Conservation (phyloP, 1,284 basidiomycete species). For the Salmacisia buchloeana region DNA sequence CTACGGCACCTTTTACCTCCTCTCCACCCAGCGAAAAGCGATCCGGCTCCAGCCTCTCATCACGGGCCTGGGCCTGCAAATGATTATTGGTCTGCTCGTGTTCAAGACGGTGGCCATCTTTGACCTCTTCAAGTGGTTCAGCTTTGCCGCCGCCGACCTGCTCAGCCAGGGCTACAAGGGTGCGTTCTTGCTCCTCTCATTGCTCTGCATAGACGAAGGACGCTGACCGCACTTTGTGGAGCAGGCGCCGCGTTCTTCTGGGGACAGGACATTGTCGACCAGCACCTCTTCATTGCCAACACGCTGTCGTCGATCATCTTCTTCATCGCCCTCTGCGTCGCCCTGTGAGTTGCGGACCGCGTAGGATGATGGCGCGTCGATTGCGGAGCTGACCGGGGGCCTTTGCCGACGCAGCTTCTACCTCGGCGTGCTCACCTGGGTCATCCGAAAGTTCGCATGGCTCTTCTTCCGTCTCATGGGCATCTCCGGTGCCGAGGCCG, state of each 20-base stretch:
- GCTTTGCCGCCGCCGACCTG: constrained; percentile 38
- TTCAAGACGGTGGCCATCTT: constrained; percentile 43
- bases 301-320: constrained; percentile 57
- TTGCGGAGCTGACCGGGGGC: too few relatives aligned
- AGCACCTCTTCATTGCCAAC: constrained; percentile 1
- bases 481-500: constrained; percentile 72
- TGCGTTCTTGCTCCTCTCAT: constrained; percentile 1
- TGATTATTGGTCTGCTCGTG: constrained; percentile 44
- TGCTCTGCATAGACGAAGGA: neutral
- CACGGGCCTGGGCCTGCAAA: constrained; percentile 39
- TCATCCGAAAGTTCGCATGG: constrained; percentile 62
- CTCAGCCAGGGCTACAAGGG: constrained; percentile 36
- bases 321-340: constrained; percentile 60
- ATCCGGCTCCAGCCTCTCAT: constrained; percentile 37
- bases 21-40: constrained; percentile 27
- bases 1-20: constrained; percentile 33
- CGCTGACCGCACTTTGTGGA: neutral
- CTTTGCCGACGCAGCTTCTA: too few relatives aligned
- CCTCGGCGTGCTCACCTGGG: constrained; percentile 39
- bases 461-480: constrained; percentile 70
- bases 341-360: too few relatives aligned
- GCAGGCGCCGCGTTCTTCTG: constrained; percentile 47
- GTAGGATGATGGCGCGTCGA: too few relatives aligned
- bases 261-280: constrained; percentile 21
- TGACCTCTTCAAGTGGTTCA: constrained; percentile 37